Evolutionary conservation across 2,329 filamentous ascomycete genomes (phyloP), one percentile per base, ranked within the genome.

Genomic region (Fusarium praegraminearum): DNA sequence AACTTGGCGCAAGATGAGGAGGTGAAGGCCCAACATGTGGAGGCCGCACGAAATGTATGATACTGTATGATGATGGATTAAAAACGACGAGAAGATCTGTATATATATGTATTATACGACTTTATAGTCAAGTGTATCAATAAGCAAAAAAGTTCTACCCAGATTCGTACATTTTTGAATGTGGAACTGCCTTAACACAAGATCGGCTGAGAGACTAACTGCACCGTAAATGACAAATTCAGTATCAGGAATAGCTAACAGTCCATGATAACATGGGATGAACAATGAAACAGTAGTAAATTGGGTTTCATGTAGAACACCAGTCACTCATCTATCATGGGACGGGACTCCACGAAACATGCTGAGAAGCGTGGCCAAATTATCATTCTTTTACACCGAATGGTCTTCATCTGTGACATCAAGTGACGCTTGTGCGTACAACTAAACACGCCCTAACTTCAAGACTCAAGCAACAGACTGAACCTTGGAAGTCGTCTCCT

Each of bases 41-140:
- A 47, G 30, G 18, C 8, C 41, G 36, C 51, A 62, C 28, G 24
- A 47, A 44, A n/a, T 57, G 45, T 46, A 28, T n/a, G 10, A 58
- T 24, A 13, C n/a, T 24, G 36, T 49, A 47, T 8, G n/a, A 59
- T 46, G 28, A 59, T 13, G 10, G 13, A 15, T 10, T 15, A 20
- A 22, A 22, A 41, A 40, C 16, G 20, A 26, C 12, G 13, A 15
- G 43, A 20, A 11, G 22, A 30, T 41, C 5, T 68, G 41, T 65
- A 22, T 33, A 12, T 28, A 41, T 32, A 28, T 62, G 51, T 67
- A 67, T 35, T 41, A 45, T 46, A 41, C 2, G 51, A 28, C 28
- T 15, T 30, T 0, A 33, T 2, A 16, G 35, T 32, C 36, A 24
- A 16, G 8, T 59, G 30, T 53, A 53, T 30, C 18, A 65, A 52